phyloP scores from a whole-genome alignment of 2,329 filamentous ascomycete genomes.

The Cytospora chrysosperma region DNA sequence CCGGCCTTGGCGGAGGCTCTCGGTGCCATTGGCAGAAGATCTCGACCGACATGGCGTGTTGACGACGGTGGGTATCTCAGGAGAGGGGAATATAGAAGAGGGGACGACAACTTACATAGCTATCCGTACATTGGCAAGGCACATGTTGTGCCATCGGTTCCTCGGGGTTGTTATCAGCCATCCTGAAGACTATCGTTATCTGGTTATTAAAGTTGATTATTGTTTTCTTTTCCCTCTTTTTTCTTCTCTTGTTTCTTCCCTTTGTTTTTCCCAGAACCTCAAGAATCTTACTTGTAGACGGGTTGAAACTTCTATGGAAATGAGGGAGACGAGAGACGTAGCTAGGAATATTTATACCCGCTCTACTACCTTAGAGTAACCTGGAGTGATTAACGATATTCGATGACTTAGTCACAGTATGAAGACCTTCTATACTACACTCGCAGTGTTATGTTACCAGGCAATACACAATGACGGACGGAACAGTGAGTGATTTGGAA shows the following conservation, averaged over 20 bases:
- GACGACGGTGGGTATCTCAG: not conserved
- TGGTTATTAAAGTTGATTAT: not conserved
- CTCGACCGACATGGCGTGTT: not conserved
- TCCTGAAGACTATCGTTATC: not conserved
- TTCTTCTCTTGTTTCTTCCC: no score
- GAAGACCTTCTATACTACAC: no score
- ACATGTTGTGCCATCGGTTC: not conserved
- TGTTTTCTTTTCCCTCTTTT: no score
- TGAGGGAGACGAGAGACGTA: not conserved
- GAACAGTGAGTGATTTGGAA: not conserved
- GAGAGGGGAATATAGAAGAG: not conserved
- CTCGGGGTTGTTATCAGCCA: slow-evolving; percentile 2
- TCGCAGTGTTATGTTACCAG: not conserved
- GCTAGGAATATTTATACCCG: not conserved
- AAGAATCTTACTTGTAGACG: no score
- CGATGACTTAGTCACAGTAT: not conserved
- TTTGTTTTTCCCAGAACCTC: no score
- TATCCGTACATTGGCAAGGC: slow-evolving; percentile 9
- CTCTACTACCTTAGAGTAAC: not conserved
- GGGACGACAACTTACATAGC: not conserved
- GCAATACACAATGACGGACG: not conserved
- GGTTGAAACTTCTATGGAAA: no score
- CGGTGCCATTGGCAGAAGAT: not conserved
- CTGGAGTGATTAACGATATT: not conserved
- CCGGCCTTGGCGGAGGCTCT: not conserved